Conservation (phyloP, 148 eudicot genomes). For the Heliamphora exappendiculata region DNA sequence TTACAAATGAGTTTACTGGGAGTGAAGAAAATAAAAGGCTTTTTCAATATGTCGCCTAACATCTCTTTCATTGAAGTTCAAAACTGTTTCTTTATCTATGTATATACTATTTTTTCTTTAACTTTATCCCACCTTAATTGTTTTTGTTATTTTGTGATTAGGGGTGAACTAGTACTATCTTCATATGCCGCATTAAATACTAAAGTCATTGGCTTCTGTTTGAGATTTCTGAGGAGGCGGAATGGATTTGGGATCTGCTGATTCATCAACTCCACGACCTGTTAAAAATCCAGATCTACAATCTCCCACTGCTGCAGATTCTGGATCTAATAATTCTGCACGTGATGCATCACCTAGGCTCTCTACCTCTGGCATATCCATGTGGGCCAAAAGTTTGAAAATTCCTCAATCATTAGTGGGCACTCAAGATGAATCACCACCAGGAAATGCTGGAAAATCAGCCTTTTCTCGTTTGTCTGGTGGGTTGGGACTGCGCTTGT, state of each 20-base stretch:
- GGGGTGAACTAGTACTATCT: constrained; percentile 4
- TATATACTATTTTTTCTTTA: neutral
- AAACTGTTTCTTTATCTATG: neutral
- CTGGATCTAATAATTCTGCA: constrained; percentile 26
- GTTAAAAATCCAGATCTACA: constrained; percentile 26
- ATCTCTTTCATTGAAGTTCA: neutral
- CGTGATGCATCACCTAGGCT: constrained; percentile 44
- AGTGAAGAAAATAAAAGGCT: neutral
- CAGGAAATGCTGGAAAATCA: constrained; percentile 58
- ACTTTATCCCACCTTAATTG: neutral
- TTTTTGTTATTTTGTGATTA: neutral
- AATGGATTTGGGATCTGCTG: constrained; percentile 52
- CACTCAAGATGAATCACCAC: constrained; percentile 47
- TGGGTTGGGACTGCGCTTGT: constrained; percentile 61
- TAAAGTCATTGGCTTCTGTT: constrained; percentile 5
- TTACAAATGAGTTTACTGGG: neutral
- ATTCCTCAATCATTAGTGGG: constrained; percentile 52
- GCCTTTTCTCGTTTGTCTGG: constrained; percentile 72
- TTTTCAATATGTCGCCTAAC: neutral
- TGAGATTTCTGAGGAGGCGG: constrained; percentile 16
- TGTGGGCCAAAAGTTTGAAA: constrained; percentile 76
- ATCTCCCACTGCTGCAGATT: constrained; percentile 28
- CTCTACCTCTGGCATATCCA: constrained; percentile 57
- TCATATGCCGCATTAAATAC: neutral
- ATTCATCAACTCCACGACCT: constrained; percentile 28